Conservation (phyloP, 1,284 basidiomycete genomes). For the Hymenochaete sp. region DNA sequence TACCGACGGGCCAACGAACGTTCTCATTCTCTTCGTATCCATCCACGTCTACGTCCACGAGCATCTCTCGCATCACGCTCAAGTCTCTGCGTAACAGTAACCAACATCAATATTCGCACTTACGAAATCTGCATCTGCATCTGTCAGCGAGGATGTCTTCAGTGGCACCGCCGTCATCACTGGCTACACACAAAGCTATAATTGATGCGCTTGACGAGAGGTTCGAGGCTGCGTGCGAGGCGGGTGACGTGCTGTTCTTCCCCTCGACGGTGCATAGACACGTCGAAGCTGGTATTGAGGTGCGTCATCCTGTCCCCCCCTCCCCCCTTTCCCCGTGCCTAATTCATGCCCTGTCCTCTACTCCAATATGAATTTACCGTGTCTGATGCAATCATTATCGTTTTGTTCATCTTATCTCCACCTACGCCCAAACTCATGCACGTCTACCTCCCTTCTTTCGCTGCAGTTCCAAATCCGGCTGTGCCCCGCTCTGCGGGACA, state of each 20-base stretch:
- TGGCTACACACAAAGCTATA: constrained; percentile 32
- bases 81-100: too few species aligned
- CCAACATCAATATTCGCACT: too few species aligned
- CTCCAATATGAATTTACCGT: neutral
- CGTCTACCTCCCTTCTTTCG: too few species aligned
- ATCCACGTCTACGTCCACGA: too few species aligned
- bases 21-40: too few species aligned
- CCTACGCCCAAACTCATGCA: too few species aligned
- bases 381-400: constrained; percentile 2
- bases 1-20: too few species aligned
- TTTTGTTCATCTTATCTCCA: neutral
- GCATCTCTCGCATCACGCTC: too few species aligned
- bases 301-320: constrained; percentile 26
- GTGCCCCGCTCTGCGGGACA: constrained; percentile 75
- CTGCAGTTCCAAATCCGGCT: constrained; percentile 73
- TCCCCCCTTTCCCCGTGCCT: neutral
- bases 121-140: too few species aligned
- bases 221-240: constrained; percentile 54
- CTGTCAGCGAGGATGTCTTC: too few species aligned
- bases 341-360: neutral
- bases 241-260: constrained; percentile 70
- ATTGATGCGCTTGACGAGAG: constrained; percentile 47
- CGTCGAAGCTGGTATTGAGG: constrained; percentile 54
- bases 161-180: too few species aligned
- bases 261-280: constrained; percentile 58